phyloP scores from a whole-genome alignment of 31 red algal genomes.

The Odonthalia washingtoniensis region DNA sequence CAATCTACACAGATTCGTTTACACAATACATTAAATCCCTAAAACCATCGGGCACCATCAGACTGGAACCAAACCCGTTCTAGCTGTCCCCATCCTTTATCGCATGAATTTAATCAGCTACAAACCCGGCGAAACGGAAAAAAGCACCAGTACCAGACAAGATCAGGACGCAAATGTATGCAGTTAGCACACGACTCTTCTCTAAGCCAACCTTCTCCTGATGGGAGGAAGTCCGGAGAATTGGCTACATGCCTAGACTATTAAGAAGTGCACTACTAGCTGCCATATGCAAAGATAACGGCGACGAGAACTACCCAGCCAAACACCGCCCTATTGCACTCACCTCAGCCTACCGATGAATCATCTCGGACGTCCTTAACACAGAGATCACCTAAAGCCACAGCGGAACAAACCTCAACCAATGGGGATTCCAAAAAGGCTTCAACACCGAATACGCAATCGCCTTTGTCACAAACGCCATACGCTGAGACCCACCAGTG shows the following conservation, averaged over 20 bases:
- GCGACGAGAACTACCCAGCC: not conserved
- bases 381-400: not conserved
- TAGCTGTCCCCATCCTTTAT: too few species aligned
- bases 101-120: too few species aligned
- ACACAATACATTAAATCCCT: too few species aligned
- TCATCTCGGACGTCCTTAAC: not conserved
- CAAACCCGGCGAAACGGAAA: too few species aligned
- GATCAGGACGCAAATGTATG: not conserved
- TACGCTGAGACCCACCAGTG: not conserved
- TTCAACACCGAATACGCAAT: not conserved
- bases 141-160: not conserved
- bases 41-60: too few species aligned
- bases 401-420: not conserved
- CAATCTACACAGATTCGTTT: too few species aligned
- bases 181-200: not conserved
- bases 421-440: not conserved
- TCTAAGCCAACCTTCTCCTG: not conserved
- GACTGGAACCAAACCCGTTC: too few species aligned
- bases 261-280: not conserved
- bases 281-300: not conserved
- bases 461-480: not conserved
- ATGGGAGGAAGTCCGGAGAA: not conserved
- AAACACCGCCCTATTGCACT: conserved; percentile 5
- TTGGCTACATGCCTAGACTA: not conserved
- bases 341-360: not conserved